Evolutionary conservation across 352 stramenopile species (phyloP).

Genomic region (Globisporangium emineosum): DNA sequence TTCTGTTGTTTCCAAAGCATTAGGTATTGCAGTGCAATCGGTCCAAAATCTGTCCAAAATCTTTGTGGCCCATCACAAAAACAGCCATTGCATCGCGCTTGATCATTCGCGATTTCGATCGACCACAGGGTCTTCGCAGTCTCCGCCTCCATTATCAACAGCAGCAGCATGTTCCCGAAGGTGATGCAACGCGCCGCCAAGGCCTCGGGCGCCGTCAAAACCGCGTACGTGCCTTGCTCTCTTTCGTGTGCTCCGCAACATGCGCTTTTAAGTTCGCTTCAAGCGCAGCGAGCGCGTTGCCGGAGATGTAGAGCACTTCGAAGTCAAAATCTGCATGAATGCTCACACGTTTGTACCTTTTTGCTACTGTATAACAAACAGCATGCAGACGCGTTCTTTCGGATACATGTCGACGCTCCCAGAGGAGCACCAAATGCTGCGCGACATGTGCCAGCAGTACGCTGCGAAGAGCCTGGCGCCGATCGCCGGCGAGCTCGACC

Average conservation of each 20-base stretch:
- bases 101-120: background rate
- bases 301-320: background rate
- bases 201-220: conserved; percentile 14
- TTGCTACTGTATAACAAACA: background rate
- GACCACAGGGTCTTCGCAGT: background rate
- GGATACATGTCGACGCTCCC: conserved; percentile 75
- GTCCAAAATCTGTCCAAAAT: background rate
- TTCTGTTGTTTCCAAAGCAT: background rate
- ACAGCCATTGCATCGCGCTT: background rate
- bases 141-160: background rate
- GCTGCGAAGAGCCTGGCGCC: conserved; percentile 92
- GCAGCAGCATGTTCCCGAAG: conserved; percentile 14
- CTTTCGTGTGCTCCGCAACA: no score
- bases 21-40: background rate
- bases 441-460: conserved; percentile 95
- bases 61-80: background rate
- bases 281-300: background rate
- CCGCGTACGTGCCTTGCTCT: conserved; percentile 6
- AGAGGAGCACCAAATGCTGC: conserved; percentile 96
- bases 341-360: background rate
- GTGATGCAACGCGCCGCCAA: conserved; percentile 16
- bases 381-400: conserved; percentile 37
- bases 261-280: background rate
- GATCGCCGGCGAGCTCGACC: conserved; percentile 89
- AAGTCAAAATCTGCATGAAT: background rate